Evolutionary conservation across 345 rosid species (phyloP), one percentile per base, ranked within the genome.

Genomic region (Moringa oleifera): DNA sequence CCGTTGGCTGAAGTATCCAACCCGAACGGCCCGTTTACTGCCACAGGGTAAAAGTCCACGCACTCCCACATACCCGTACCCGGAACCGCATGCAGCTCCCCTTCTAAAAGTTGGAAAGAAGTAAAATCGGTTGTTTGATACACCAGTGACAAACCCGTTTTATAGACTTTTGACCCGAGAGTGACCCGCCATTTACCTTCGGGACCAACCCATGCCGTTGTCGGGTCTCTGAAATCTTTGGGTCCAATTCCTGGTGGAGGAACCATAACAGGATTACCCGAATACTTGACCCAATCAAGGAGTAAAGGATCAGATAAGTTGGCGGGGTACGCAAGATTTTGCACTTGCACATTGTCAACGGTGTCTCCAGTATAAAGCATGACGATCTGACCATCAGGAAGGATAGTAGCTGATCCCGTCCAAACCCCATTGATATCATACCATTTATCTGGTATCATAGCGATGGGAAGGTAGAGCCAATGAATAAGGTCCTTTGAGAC

Each of bases 51-150:
- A 65, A 94, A 85, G 71, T 90, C 97, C 51, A 94, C 85, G 24
- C 96, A 94, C 79, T 94, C 99, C 99, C 99, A 94, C 99, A 88
- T 88, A n/a, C 99, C 97, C 10, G 97, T 94, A 18, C 86, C 84
- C 25, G 82, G 81, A 23, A 94, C 99, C 4, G 71, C 71, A 64
- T 94, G 96, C 71, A 94, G 71, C 23, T 75, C 25, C 7, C 79
- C 73, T 6, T 81, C 85, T 24, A 80, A 20, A 10, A 77, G 66
- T 59, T 77, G 68, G 62, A 49, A 90, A 0, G 77, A 64, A 0
- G 63, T 77, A 25, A 94, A 94, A 41, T 94, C 69, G 0, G 78
- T 68, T 0, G 99, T 94, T 71, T 83, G 71, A 68, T 90, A 94
- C 18, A 88, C 76, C 0, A 94, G 80, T 5, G 95, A 68, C 21